A percentile compares a stretch with the other conserved stretches of the same genome.
These are phyloP conservation scores for Termitomyces sp. DNA, from an alignment of 768 basidiomycete genomes.

Conservation along the genomic window DNA sequence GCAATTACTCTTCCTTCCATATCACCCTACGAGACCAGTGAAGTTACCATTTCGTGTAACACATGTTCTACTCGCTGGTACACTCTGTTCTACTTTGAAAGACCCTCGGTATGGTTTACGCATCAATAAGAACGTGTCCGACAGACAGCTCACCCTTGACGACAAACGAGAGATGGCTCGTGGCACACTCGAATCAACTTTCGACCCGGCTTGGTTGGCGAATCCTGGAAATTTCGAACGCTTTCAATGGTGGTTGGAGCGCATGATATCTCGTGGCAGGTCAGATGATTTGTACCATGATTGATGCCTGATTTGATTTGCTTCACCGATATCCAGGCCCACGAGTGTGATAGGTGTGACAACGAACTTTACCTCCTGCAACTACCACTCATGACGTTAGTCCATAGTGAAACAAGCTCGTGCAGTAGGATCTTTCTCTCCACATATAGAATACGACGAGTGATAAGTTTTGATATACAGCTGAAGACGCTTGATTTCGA, in stretches of 20 bases:
- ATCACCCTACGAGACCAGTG: constrained; percentile 27
- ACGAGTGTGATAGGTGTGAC: constrained; percentile 23
- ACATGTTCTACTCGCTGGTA: constrained; percentile 35
- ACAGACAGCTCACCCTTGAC: constrained; percentile 18
- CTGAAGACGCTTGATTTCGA: constrained; percentile 24
- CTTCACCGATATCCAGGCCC: constrained; percentile 17
- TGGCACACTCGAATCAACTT: constrained; percentile 22
- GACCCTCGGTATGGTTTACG: constrained; percentile 22
- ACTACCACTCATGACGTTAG: not conserved
- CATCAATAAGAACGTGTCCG: constrained; percentile 11
- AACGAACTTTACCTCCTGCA: not conserved
- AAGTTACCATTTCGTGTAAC: constrained; percentile 34
- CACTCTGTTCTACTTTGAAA: constrained; percentile 17
- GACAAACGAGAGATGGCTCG: constrained; percentile 26
- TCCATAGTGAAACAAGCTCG: constrained; percentile 25
- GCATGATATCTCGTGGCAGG: constrained; percentile 20
- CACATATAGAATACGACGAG: not conserved
- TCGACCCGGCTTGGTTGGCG: constrained; percentile 30
- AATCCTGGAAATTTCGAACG: constrained; percentile 22
- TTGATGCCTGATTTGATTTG: not conserved
- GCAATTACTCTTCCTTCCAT: constrained; percentile 40
- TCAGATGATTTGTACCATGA: constrained; percentile 1
- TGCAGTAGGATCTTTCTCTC: constrained; percentile 21
- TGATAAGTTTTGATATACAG: constrained; percentile 9
- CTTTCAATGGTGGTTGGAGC: constrained; percentile 19